Percentiles rank a stretch among this genome's conserved stretches.
phyloP scores from a whole-genome alignment of 768 basidiomycete species.

The Rubroboletus satanas region DNA sequence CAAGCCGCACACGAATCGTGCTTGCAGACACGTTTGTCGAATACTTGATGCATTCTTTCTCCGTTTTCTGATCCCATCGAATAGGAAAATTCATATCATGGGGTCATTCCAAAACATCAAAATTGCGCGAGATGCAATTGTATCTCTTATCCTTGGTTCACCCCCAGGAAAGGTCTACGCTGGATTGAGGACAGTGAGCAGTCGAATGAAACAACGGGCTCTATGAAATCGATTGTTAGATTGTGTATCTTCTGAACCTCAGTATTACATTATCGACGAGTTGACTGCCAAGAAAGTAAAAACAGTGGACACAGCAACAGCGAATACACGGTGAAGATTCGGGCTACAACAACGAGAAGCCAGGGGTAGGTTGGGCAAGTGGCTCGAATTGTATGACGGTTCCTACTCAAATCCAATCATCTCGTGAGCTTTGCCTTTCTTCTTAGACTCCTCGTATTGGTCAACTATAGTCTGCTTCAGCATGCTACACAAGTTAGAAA shows the following conservation, averaged over 20 bases:
- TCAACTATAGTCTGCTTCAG: slow-evolving; percentile 46
- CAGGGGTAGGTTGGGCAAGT: not conserved
- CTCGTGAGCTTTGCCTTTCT: slow-evolving; percentile 22
- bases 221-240: slow-evolving; percentile 41
- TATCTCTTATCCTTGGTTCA: slow-evolving; percentile 90
- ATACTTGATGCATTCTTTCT: not conserved
- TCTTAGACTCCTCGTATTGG: slow-evolving; percentile 44
- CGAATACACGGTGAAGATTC: not conserved
- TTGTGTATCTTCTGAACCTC: slow-evolving; percentile 3
- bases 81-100: slow-evolving; percentile 95
- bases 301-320: not conserved
- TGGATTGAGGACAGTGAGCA: slow-evolving; percentile 84
- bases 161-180: slow-evolving; percentile 95
- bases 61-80: slow-evolving; percentile 9
- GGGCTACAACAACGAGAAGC: not conserved
- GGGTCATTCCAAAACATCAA: slow-evolving; percentile 99
- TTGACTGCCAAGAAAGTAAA: slow-evolving; percentile 2
- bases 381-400: not conserved
- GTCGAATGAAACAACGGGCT: slow-evolving; percentile 89
- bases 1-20: slow-evolving; percentile 95
- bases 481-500: slow-evolving; percentile 35
- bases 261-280: slow-evolving; percentile 9
- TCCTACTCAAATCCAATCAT: slow-evolving; percentile 8
- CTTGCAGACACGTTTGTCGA: slow-evolving; percentile 88
- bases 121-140: slow-evolving; percentile 93